Percentiles rank a stretch among this genome's conserved stretches.
phyloP scores from a whole-genome alignment of 768 basidiomycete species.

The Rubroboletus satanas region DNA sequence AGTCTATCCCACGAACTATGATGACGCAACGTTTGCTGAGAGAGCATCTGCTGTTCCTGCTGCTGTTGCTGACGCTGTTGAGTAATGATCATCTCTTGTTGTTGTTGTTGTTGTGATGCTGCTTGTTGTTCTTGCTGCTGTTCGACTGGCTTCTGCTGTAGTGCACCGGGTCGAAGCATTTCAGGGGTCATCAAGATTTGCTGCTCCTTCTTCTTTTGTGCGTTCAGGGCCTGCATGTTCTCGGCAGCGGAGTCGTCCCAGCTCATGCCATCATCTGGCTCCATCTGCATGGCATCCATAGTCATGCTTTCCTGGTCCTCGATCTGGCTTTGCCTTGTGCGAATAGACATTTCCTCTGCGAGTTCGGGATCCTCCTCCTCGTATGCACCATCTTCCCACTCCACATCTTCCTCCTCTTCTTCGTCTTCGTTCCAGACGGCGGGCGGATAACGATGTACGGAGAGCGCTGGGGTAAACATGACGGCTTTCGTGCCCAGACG shows the following conservation, averaged over 20 bases:
- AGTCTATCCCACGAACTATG: slow-evolving; percentile 50
- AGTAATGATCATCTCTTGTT: slow-evolving; percentile 25
- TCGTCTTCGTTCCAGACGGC: slow-evolving; percentile 82
- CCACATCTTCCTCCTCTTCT: slow-evolving; percentile 48
- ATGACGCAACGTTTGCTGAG: slow-evolving; percentile 36
- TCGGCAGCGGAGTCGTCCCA: slow-evolving; percentile 77
- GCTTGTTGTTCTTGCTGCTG: slow-evolving; percentile 16
- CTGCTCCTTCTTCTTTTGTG: slow-evolving; percentile 24
- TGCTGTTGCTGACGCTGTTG: slow-evolving; percentile 36
- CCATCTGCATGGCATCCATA: slow-evolving; percentile 42
- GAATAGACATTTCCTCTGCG: slow-evolving; percentile 49
- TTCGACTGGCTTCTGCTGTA: slow-evolving; percentile 23
- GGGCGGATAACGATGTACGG: slow-evolving; percentile 72
- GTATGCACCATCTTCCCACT: slow-evolving; percentile 64
- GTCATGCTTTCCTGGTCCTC: slow-evolving; percentile 29
- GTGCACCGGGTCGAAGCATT: slow-evolving; percentile 33
- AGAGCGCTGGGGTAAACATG: slow-evolving; percentile 65
- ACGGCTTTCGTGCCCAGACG: slow-evolving; percentile 46
- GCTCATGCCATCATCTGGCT: slow-evolving; percentile 79
- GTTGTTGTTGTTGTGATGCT: slow-evolving; percentile 5
- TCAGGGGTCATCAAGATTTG: slow-evolving; percentile 30
- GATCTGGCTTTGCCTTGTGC: slow-evolving; percentile 36
- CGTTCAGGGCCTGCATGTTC: slow-evolving; percentile 39
- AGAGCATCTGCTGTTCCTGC: slow-evolving; percentile 29
- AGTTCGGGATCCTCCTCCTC: slow-evolving; percentile 66